These are phyloP conservation scores for Setaria viridis DNA, from an alignment of 202 grass and related monocot species.

Conservation along the genomic window DNA sequence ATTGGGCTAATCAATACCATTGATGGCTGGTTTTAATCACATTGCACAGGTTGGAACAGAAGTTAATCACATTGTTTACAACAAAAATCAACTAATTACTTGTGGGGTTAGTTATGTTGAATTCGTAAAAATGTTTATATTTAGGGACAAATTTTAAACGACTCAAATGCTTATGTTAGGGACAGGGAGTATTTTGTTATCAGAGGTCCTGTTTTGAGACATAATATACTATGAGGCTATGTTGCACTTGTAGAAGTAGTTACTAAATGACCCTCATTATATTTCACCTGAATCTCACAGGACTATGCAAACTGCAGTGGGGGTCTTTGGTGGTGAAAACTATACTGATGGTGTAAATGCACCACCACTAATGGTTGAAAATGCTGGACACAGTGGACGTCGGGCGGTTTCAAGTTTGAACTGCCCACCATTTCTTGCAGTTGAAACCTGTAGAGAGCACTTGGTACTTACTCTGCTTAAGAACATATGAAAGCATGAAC, in stretches of 20 bases:
- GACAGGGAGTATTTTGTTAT: not conserved
- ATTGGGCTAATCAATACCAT: no score
- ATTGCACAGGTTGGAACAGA: no score
- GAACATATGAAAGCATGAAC: conserved; percentile 1
- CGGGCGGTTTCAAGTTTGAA: conserved; percentile 75
- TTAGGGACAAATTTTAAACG: not conserved
- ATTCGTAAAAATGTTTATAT: not conserved
- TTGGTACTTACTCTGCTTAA: conserved; percentile 60
- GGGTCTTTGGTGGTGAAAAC: conserved; percentile 90
- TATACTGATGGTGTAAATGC: conserved; percentile 57
- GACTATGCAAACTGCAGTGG: conserved; percentile 97
- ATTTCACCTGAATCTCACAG: conserved; percentile 52
- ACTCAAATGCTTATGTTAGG: not conserved
- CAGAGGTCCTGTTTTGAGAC: not conserved
- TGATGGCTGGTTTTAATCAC: no score
- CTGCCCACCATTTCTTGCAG: conserved; percentile 77
- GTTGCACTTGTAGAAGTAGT: not conserved
- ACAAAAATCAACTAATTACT: no score
- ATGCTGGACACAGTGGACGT: conserved; percentile 62
- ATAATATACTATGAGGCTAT: not conserved
- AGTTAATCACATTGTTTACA: no score
- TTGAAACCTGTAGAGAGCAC: conserved; percentile 78
- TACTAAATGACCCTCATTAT: conserved; percentile 36
- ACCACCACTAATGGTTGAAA: conserved; percentile 78
- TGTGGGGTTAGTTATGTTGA: not conserved